Percentiles rank a stretch among this genome's conserved stretches.
These are phyloP conservation scores for Beta corolliflora DNA, from an alignment of 179 eudicot genomes.

Conservation along the genomic window DNA sequence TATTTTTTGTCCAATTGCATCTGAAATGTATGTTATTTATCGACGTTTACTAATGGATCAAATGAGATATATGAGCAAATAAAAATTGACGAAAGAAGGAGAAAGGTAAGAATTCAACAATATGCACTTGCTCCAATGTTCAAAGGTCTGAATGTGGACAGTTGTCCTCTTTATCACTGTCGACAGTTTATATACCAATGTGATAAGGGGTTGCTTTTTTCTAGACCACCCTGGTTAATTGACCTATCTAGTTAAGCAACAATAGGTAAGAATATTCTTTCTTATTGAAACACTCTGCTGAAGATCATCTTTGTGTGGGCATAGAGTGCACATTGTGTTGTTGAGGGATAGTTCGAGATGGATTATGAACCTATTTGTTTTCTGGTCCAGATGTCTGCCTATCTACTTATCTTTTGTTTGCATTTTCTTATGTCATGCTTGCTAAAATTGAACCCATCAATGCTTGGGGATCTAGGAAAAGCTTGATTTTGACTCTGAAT, in stretches of 20 bases:
- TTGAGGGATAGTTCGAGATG: not conserved
- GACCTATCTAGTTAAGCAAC: not conserved
- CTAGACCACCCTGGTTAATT: not conserved
- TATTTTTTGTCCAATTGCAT: too few relatives aligned
- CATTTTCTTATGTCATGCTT: not conserved
- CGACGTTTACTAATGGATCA: too few relatives aligned
- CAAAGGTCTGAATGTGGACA: too few relatives aligned
- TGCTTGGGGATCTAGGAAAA: not conserved
- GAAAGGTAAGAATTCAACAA: too few relatives aligned
- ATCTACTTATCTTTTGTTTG: not conserved
- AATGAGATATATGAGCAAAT: too few relatives aligned
- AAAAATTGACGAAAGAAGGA: too few relatives aligned
- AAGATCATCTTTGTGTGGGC: not conserved
- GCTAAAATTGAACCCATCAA: not conserved
- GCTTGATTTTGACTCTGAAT: conserved; percentile 5
- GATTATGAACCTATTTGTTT: not conserved
- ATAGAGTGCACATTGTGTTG: not conserved
- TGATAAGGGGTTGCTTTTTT: not conserved
- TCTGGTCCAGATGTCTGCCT: not conserved
- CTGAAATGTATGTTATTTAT: too few relatives aligned
- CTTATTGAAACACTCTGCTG: not conserved
- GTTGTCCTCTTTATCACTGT: too few relatives aligned
- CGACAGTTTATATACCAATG: too few relatives aligned
- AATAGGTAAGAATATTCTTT: not conserved
- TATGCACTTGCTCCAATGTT: too few relatives aligned